phyloP scores from a whole-genome alignment of 257 asterid species.

The Solanum pennellii region DNA sequence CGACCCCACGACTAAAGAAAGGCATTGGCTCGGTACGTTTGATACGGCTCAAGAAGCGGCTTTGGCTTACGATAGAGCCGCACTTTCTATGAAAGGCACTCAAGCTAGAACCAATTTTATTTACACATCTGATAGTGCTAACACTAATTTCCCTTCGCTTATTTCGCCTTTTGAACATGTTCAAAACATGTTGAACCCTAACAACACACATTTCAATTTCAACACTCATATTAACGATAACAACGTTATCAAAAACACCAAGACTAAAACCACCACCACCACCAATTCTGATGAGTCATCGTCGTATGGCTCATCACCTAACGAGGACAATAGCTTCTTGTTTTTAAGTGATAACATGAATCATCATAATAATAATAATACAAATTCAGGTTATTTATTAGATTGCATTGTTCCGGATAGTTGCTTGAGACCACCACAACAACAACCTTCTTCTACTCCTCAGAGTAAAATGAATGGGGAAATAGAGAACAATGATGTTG shows the following conservation, averaged over 20 bases:
- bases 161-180: slow-evolving; percentile 34
- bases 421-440: slow-evolving; percentile 46
- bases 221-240: not conserved
- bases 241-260: not conserved
- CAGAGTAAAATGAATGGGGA: not conserved
- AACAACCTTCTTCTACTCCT: not conserved
- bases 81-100: slow-evolving; percentile 78
- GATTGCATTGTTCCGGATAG: slow-evolving; percentile 79
- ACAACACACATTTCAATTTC: not conserved
- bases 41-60: slow-evolving; percentile 99
- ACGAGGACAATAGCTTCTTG: slow-evolving; percentile 13
- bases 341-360: slow-evolving; percentile 4
- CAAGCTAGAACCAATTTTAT: slow-evolving; percentile 86
- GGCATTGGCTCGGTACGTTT: slow-evolving; percentile 94
- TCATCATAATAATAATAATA: not conserved
- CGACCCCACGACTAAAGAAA: slow-evolving; percentile 85
- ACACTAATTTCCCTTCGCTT: slow-evolving; percentile 24
- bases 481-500: not conserved
- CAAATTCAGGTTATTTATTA: slow-evolving; percentile 68
- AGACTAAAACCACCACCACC: not conserved
- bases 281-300: slow-evolving; percentile 12
- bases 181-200: slow-evolving; percentile 11
- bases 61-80: slow-evolving; percentile 90
- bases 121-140: slow-evolving; percentile 35
- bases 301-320: slow-evolving; percentile 21